phyloP scores from a whole-genome alignment of 2,329 filamentous ascomycete species.

The Aspergillus awamori region DNA sequence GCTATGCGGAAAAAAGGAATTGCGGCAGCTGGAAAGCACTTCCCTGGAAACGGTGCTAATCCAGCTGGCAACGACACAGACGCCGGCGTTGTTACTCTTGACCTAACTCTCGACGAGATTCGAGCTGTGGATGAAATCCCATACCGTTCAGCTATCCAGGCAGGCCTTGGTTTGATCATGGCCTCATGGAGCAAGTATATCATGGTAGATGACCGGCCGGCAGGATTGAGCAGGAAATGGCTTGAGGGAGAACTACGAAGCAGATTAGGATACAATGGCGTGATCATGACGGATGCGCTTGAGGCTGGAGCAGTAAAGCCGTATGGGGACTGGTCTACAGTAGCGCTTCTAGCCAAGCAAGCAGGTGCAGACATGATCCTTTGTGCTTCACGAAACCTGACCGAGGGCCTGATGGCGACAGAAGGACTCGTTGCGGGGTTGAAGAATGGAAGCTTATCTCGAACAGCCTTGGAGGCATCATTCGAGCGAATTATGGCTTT shows the following conservation, averaged over 20 bases:
- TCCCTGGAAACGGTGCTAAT: conserved; percentile 35
- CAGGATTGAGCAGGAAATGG: conserved; percentile 31
- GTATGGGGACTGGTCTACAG: no score
- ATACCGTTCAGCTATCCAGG: conserved; percentile 28
- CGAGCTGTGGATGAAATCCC: conserved; percentile 30
- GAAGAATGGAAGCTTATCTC: no score
- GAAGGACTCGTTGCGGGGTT: no score
- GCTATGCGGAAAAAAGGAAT: conserved; percentile 14
- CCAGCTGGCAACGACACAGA: conserved; percentile 31
- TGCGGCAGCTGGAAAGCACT: conserved; percentile 35
- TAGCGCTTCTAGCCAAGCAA: no score
- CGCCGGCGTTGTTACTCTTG: conserved; percentile 29
- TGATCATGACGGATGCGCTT: no score
- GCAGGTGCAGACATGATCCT: no score
- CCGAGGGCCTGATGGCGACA: no score
- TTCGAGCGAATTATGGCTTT: no score
- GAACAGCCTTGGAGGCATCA: no score
- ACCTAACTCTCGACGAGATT: conserved; percentile 26
- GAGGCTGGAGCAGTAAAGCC: no score
- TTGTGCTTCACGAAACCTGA: no score
- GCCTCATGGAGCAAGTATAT: conserved; percentile 36
- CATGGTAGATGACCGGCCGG: conserved; percentile 29
- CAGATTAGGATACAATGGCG: conserved; percentile 29
- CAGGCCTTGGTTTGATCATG: conserved; percentile 36
- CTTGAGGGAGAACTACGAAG: conserved; percentile 29